Base-by-base conservation (phyloP, 2,329 filamentous ascomycete genomes). In the Huntiella moniliformis region DNA sequence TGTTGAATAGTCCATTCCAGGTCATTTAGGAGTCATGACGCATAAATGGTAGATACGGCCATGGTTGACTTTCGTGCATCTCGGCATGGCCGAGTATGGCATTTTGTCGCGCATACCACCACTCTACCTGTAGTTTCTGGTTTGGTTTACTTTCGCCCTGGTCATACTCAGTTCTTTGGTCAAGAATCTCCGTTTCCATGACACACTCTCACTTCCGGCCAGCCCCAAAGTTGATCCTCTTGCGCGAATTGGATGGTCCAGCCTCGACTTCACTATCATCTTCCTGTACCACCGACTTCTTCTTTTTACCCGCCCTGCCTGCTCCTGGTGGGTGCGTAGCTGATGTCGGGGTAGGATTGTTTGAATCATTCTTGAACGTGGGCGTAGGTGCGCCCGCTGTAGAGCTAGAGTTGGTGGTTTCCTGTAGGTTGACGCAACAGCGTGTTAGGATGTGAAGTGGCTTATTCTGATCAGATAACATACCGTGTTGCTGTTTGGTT, bases 191-290 rank as follows among this genome's bases (percentile, higher is more conserved):
- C 10, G 22, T 28, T 28, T 28, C 22, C 22, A 28, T 10, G 22
- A 28, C 22, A 33, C 12, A 16, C 5, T 37, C n/a, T 55, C 50
- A 69, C 55, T 71, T 74, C 46, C 71, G 63, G 28, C 63, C 62
- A 1, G 69, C 67, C 12, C 71, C 71, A 56, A 76, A 75, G 53
- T 71, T 71, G 2, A 71, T 74, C 51, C 73, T 63, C 46, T 72
- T 68, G 58, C 75, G 76, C 37, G 58, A 58, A 41, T 62, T 57
- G 47, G 70, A 67, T 42, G 64, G 61, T 45, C 77, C 73, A 17
- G 66, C 70, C 47, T 78, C 73, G 16, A 67, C 70, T 59, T 78
- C 74, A 58, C 73, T 77, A 48, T 78, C 74, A 18, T 72, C 59
- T 4, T 57, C 58, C 4, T 60, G 64, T 28, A 62, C 63, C 52